Base-by-base conservation (phyloP, 176 grass and related monocot genomes). In the Ampelocalamus luodianensis region DNA sequence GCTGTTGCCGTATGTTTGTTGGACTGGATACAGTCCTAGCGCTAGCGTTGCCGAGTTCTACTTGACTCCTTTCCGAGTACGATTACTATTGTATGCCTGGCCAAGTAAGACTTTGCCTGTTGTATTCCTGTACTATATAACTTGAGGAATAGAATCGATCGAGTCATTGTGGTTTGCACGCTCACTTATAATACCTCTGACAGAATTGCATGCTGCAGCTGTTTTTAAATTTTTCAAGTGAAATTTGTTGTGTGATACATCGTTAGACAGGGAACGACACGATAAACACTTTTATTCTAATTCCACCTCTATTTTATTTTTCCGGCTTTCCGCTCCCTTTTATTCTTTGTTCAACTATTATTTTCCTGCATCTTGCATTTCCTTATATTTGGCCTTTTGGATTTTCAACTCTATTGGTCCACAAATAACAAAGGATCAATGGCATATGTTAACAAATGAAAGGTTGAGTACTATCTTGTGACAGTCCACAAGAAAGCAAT, bases 401-500 rank as follows among this genome's bases (percentile, higher is more conserved):
- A 71, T 29, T 11, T 56, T 34, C 38, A 83, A 48, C 29, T 60
- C 5, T 44, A 48, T 8, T 34, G 3, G 40, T 83, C 40, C 54
- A 48, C 55, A 62, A 29, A 11, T 58, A 60, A 36, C 2, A 72
- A 60, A 63, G 10, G 15, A 77, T 68, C 48, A 69, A 6, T 78
- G 65, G 7, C 10, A 54, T 77, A 1, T 85, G 60, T 8, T 43
- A 44, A 78, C 13, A 77, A 77, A 69, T 5, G 26, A 40, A 48
- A 79, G 24, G 10, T 37, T 54, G 26, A 84, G 14, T 72, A 32
- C 6, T 45, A 72, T 64, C 56, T 49, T 50, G 11, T 51, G 22
- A 73, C 5, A 27, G 36, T 79, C 16, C 65, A 77, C 53, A 83
- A 62, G 29, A 75, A 43, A 79, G 65, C 18, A 59, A 15, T 83